Conservation (phyloP, 2,329 filamentous ascomycete species). For the Pseudopithomyces chartarum region DNA sequence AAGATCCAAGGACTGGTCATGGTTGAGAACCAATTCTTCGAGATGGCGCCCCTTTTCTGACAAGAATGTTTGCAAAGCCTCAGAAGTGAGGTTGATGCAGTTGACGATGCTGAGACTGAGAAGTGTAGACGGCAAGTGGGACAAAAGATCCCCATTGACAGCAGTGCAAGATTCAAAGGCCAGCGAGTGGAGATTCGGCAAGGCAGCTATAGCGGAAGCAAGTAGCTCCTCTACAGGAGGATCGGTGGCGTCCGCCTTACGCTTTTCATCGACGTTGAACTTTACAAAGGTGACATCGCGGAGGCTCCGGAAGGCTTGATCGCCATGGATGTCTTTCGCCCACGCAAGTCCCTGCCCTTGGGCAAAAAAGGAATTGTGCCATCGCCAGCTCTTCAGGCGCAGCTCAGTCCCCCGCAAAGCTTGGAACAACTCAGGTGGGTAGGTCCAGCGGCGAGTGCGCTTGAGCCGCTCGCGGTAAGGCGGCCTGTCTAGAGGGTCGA, state of each 20-base stretch:
- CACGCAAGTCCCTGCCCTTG: constrained; percentile 34
- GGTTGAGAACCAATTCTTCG: constrained; percentile 69
- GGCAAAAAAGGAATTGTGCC: constrained; percentile 58
- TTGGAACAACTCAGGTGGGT: constrained; percentile 68
- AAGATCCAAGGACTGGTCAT: constrained; percentile 79
- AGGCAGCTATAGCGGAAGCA: constrained; percentile 57
- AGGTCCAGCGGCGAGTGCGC: constrained; percentile 65
- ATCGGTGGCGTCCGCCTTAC: constrained; percentile 21
- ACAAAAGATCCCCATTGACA: constrained; percentile 71
- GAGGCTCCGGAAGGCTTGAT: constrained; percentile 43
- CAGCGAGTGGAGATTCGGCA: constrained; percentile 70
- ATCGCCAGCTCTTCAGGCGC: constrained; percentile 58
- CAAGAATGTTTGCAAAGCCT: constrained; percentile 69
- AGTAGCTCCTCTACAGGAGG: constrained; percentile 49
- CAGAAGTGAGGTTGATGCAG: constrained; percentile 75
- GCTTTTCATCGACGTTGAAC: constrained; percentile 30
- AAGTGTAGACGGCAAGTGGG: constrained; percentile 69
- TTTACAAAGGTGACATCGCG: constrained; percentile 43
- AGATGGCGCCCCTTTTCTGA: constrained; percentile 69
- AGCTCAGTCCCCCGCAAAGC: constrained; percentile 60
- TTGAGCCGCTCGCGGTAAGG: constrained; percentile 66
- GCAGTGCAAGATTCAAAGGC: constrained; percentile 76
- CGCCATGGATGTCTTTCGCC: constrained; percentile 54
- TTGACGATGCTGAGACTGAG: constrained; percentile 75
- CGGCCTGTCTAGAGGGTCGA: constrained; percentile 69